A percentile compares a stretch with the other conserved stretches of the same genome.
These are phyloP conservation scores for Aspergillus wentii DNA, from an alignment of 495 filamentous ascomycete species.

Conservation along the genomic window DNA sequence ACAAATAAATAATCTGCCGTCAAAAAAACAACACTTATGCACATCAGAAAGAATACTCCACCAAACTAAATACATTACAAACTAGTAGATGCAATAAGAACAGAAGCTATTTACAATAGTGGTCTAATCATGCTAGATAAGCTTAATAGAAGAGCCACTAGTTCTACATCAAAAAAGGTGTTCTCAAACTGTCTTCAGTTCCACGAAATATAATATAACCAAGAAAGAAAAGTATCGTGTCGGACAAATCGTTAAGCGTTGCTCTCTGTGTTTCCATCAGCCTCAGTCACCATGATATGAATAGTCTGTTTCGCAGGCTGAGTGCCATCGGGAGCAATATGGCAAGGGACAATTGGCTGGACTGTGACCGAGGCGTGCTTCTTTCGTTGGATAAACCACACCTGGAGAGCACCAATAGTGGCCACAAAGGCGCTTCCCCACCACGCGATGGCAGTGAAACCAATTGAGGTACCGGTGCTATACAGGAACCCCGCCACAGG, in stretches of 20 bases:
- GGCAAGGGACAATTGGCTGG: constrained; percentile 24
- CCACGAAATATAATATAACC: no score
- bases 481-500: constrained; percentile 74
- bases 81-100: no score
- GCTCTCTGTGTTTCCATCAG: constrained; percentile 7
- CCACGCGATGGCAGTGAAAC: constrained; percentile 75
- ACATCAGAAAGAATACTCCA: no score
- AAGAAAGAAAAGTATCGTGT: neutral
- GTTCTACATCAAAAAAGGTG: no score
- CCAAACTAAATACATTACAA: no score
- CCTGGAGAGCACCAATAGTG: constrained; percentile 60
- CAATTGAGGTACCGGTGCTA: constrained; percentile 57
- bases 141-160: no score
- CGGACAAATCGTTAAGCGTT: neutral
- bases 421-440: constrained; percentile 71
- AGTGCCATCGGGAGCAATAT: constrained; percentile 18
- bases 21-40: no score
- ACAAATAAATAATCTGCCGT: no score
- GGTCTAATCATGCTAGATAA: no score
- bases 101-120: no score
- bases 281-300: constrained; percentile 33
- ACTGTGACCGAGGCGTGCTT: constrained; percentile 35
- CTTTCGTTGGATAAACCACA: constrained; percentile 57
- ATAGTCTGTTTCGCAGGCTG: constrained; percentile 25
- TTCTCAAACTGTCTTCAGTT: no score